Evolutionary conservation across 2,329 filamentous ascomycete genomes (phyloP).

Genomic region (Mollisiaceae sp.): DNA sequence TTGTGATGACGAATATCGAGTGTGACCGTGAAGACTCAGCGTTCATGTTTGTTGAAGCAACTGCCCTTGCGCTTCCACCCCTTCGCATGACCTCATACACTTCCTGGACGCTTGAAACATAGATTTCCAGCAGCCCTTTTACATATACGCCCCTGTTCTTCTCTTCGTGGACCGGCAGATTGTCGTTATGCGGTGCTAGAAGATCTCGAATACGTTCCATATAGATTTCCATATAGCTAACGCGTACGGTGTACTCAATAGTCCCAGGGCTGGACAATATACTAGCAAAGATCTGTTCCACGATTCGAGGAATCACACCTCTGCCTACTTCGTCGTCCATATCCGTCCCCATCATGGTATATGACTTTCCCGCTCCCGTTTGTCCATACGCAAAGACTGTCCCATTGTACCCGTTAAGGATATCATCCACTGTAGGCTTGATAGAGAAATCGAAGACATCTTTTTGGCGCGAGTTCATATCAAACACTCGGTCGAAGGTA

Average conservation of each 20-base stretch:
- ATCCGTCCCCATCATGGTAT: conserved; percentile 97
- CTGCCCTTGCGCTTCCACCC: conserved; percentile 87
- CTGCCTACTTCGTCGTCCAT: conserved; percentile 88
- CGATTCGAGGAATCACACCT: conserved; percentile 95
- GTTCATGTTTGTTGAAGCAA: conserved; percentile 98
- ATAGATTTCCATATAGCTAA: conserved; percentile 99
- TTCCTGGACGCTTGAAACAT: conserved; percentile 93
- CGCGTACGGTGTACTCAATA: conserved; percentile 97
- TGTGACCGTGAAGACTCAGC: conserved; percentile 97
- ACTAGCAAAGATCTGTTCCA: conserved; percentile 96
- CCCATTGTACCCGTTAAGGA: conserved; percentile 98
- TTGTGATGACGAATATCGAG: conserved; percentile 96
- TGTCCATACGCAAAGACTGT: conserved; percentile 99
- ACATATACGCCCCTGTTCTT: conserved; percentile 96
- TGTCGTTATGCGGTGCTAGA: conserved; percentile 90
- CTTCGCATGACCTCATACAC: conserved; percentile 97
- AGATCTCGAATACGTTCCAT: conserved; percentile 98
- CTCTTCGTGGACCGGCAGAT: conserved; percentile 96
- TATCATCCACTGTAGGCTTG: conserved; percentile 93
- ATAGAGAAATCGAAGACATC: conserved; percentile 99
- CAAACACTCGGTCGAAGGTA: conserved; percentile 97
- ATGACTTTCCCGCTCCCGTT: conserved; percentile 97
- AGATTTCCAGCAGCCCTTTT: conserved; percentile 92
- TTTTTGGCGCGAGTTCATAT: conserved; percentile 85
- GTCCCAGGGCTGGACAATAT: conserved; percentile 90